Base-by-base conservation (phyloP, 23 red algal genomes). In the Agarophyton chilense region DNA sequence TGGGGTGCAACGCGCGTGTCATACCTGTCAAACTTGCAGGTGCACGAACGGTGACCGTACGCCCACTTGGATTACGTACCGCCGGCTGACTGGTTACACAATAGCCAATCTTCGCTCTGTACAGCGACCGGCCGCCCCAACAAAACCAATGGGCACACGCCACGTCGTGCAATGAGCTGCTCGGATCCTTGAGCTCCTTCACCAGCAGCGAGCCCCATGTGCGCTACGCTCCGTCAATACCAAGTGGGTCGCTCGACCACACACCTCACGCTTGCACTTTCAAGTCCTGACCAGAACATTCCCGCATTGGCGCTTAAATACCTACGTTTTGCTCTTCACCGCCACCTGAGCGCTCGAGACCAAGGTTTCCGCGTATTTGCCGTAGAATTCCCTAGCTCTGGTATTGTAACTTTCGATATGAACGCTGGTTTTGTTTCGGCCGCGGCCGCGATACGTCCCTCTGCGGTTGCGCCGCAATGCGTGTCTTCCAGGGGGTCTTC, bases 341-440 rank as follows among this genome's bases (percentile, higher is more conserved):
- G n/a, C n/a, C n/a, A n/a, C n/a, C n/a, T n/a, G n/a, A n/a, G n/a
- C n/a, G n/a, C n/a, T n/a, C n/a, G n/a, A n/a, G n/a, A n/a, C n/a
- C n/a, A n/a, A n/a, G n/a, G n/a, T n/a, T n/a, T n/a, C n/a, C n/a
- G n/a, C n/a, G n/a, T n/a, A n/a, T n/a, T n/a, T n/a, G n/a, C n/a
- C n/a, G n/a, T n/a, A n/a, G n/a, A n/a, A n/a, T n/a, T n/a, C n/a
- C n/a, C n/a, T n/a, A n/a, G n/a, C n/a, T n/a, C n/a, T n/a, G n/a
- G n/a, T n/a, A n/a, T n/a, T n/a, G 52, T 17, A 19, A 22, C 52
- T 54, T 40, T 49, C 72, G 63, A 21, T 7, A 92, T 92, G 79
- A 74, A 61, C 43, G 68, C 72, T 40, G 89, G 79, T 25, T 92
- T 92, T 35, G 89, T 92, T 21, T 43, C 77, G 13, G 36, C 63